Evolutionary conservation across 2,329 filamentous ascomycete species (phyloP).

Genomic region (Monilinia polystroma): DNA sequence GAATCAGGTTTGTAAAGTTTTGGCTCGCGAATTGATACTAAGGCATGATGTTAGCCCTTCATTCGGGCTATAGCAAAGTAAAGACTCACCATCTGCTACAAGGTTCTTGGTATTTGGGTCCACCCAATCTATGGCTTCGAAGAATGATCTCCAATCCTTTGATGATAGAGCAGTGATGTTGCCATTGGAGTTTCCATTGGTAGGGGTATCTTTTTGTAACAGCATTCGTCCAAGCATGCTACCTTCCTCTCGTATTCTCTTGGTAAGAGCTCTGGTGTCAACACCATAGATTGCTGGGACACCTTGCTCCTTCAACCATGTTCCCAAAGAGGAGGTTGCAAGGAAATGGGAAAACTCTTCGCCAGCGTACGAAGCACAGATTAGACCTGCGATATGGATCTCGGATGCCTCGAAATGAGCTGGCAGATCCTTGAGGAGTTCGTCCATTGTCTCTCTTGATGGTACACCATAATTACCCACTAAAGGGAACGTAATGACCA

Average conservation of each 20-base stretch:
- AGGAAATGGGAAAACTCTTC: constrained; percentile 96
- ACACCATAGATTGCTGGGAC: constrained; percentile 93
- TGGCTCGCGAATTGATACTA: constrained; percentile 86
- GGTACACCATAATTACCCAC: constrained; percentile 98
- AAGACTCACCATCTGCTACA: constrained; percentile 81
- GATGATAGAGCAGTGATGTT: constrained; percentile 43
- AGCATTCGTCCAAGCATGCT: constrained; percentile 94
- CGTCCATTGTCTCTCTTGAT: constrained; percentile 78
- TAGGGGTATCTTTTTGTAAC: constrained; percentile 59
- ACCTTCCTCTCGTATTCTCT: constrained; percentile 88
- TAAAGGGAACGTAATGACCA: constrained; percentile 93
- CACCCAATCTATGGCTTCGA: constrained; percentile 82
- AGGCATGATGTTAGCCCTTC: constrained; percentile 44
- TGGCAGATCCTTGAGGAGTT: constrained; percentile 79
- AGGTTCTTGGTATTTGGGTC: constrained; percentile 93
- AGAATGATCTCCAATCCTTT: constrained; percentile 53
- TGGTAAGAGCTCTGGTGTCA: constrained; percentile 90
- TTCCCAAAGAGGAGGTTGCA: constrained; percentile 82
- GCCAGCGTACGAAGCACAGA: constrained; percentile 87
- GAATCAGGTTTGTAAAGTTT: constrained; percentile 79
- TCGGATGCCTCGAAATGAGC: constrained; percentile 89
- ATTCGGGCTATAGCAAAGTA: constrained; percentile 28
- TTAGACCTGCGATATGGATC: constrained; percentile 91
- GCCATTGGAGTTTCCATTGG: constrained; percentile 46
- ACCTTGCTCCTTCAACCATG: constrained; percentile 95